phyloP scores from a whole-genome alignment of 169 alveolate genomes.

The Plasmodium knowlesi region DNA sequence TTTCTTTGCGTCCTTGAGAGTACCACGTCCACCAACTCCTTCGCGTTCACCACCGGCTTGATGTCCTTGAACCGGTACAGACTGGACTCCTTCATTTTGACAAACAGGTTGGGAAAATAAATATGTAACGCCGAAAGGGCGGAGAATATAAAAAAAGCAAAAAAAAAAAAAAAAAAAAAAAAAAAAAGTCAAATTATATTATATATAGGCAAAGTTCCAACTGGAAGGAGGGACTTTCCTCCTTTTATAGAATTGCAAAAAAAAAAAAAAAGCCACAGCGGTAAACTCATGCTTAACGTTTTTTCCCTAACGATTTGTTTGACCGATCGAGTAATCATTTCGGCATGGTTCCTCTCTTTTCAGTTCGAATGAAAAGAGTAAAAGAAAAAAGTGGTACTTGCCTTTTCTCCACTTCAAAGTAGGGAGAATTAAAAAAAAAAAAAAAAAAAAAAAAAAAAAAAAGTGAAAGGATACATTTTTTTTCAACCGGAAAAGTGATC shows the following conservation, averaged over 20 bases:
- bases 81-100: conserved; percentile 41
- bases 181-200: neutral
- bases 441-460: neutral
- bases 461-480: neutral
- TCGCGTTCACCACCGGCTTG: conserved; percentile 94
- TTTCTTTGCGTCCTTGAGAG: conserved; percentile 98
- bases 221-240: neutral
- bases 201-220: neutral
- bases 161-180: neutral
- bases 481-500: neutral
- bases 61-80: conserved; percentile 87
- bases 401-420: neutral
- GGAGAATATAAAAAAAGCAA: neutral
- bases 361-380: neutral
- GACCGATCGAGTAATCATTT: neutral
- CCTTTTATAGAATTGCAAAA: neutral
- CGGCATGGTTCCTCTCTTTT: neutral
- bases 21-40: conserved; percentile 93
- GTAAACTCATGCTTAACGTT: neutral
- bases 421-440: neutral
- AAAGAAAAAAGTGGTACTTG: neutral
- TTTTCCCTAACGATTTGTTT: neutral
- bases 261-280: neutral
- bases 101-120: neutral
- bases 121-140: neutral